Percentiles rank a stretch among this genome's conserved stretches.
Evolutionary conservation across 305 asterid genomes (phyloP).

Genomic region (Lippia alba): DNA sequence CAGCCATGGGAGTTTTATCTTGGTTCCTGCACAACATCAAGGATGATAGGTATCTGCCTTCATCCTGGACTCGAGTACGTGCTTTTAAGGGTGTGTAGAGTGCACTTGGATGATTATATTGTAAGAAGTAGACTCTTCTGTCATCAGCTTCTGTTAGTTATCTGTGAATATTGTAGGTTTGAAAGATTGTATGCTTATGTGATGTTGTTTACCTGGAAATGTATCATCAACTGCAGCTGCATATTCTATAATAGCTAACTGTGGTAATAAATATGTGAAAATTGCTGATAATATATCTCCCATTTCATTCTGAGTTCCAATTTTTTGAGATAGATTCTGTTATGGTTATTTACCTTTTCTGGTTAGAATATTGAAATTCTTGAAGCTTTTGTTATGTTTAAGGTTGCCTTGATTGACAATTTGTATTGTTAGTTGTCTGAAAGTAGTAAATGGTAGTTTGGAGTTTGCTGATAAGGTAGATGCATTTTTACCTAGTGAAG

Average conservation of each 20-base stretch:
- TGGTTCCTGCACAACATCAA: constrained; percentile 15
- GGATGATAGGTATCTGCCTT: constrained; percentile 36
- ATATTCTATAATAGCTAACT: constrained; percentile 23
- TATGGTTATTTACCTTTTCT: background rate
- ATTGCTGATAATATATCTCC: background rate
- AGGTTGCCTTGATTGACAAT: background rate
- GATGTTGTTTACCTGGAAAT: constrained; percentile 32
- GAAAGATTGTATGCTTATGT: constrained; percentile 32
- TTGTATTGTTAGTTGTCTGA: too few relatives aligned
- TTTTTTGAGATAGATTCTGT: background rate
- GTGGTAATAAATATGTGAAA: constrained; percentile 26
- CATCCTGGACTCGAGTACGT: constrained; percentile 35
- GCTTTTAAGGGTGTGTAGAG: constrained; percentile 35
- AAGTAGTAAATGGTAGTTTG: background rate
- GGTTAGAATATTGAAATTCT: background rate
- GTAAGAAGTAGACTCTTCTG: constrained; percentile 27
- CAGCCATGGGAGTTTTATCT: constrained; percentile 16
- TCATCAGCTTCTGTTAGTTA: constrained; percentile 27
- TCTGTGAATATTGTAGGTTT: constrained; percentile 50
- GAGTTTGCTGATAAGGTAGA: background rate
- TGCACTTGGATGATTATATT: constrained; percentile 26
- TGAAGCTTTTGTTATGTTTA: background rate
- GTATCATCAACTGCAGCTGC: constrained; percentile 31
- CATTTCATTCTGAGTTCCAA: background rate
- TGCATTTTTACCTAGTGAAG: background rate